phyloP scores from a whole-genome alignment of 2,329 filamentous ascomycete species.

The Aspergillus floridensis region DNA sequence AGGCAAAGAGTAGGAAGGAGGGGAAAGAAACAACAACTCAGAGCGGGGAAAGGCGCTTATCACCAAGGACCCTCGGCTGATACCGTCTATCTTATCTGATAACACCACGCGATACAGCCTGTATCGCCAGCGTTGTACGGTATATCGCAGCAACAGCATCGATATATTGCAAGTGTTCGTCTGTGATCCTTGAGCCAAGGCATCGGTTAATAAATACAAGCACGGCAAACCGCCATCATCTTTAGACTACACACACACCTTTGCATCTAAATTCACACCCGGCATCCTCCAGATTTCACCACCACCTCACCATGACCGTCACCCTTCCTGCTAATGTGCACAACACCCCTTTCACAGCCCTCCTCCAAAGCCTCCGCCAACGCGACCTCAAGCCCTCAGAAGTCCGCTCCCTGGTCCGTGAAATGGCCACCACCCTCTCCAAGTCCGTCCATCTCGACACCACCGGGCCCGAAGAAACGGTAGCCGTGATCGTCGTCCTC shows the following conservation, averaged over 20 bases:
- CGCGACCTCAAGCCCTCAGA: constrained; percentile 10
- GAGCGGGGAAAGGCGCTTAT: constrained; percentile 9
- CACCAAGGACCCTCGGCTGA: not conserved
- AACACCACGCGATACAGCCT: not conserved
- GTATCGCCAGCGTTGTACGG: not conserved
- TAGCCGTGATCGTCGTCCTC: constrained; percentile 29
- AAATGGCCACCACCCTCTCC: constrained; percentile 25
- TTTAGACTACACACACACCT: too few species aligned
- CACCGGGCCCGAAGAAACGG: constrained; percentile 14
- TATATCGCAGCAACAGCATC: not conserved
- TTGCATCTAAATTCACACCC: accelerated
- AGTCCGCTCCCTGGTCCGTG: constrained; percentile 22
- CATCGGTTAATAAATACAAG: too few species aligned
- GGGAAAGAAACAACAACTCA: not conserved
- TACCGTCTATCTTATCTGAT: constrained; percentile 12
- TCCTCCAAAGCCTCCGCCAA: constrained; percentile 14
- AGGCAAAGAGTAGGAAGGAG: not conserved
- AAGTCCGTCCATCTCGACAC: constrained; percentile 18
- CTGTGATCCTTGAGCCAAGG: too few species aligned
- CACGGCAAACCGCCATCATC: too few species aligned
- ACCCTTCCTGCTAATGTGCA: constrained; percentile 17
- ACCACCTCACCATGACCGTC: constrained; percentile 5
- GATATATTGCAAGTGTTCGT: too few species aligned
- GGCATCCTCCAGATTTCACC: not conserved
- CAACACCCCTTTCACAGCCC: constrained; percentile 9